phyloP scores from a whole-genome alignment of 306 rosid species.

The Calophaca sinica region DNA sequence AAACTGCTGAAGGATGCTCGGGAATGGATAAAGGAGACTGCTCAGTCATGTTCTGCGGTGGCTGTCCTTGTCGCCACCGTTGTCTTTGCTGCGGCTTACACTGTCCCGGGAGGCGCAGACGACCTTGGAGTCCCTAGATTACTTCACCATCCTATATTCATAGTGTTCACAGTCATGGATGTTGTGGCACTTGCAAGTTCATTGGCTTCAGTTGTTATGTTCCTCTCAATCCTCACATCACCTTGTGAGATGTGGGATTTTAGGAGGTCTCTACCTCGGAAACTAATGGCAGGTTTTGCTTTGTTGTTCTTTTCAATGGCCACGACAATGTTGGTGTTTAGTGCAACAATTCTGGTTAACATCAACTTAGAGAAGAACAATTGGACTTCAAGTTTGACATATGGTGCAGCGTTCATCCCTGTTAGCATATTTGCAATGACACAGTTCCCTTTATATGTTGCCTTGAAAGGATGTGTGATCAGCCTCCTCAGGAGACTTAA shows the following conservation, averaged over 20 bases:
- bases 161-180: conserved; percentile 50
- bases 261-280: conserved; percentile 45
- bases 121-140: conserved; percentile 42
- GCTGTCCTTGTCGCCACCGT: conserved; percentile 54
- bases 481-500: conserved; percentile 7
- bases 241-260: conserved; percentile 56
- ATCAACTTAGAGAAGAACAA: conserved; percentile 38
- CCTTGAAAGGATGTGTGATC: conserved; percentile 23
- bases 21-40: conserved; percentile 53
- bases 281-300: conserved; percentile 51
- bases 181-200: conserved; percentile 48
- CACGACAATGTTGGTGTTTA: conserved; percentile 47
- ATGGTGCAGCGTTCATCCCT: conserved; percentile 46
- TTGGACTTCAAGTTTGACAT: conserved; percentile 49
- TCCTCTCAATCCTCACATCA: conserved; percentile 54
- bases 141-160: conserved; percentile 46
- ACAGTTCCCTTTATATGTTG: conserved; percentile 49
- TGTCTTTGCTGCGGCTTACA: conserved; percentile 52
- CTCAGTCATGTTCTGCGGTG: conserved; percentile 55
- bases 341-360: conserved; percentile 49
- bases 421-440: conserved; percentile 48
- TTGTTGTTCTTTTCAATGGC: conserved; percentile 56
- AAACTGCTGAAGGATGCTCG: conserved; percentile 40
- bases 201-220: conserved; percentile 51
- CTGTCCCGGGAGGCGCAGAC: conserved; percentile 53